phyloP scores from a whole-genome alignment of 1,284 basidiomycete species.

The Austroboletus olivaceoglutinosus region DNA sequence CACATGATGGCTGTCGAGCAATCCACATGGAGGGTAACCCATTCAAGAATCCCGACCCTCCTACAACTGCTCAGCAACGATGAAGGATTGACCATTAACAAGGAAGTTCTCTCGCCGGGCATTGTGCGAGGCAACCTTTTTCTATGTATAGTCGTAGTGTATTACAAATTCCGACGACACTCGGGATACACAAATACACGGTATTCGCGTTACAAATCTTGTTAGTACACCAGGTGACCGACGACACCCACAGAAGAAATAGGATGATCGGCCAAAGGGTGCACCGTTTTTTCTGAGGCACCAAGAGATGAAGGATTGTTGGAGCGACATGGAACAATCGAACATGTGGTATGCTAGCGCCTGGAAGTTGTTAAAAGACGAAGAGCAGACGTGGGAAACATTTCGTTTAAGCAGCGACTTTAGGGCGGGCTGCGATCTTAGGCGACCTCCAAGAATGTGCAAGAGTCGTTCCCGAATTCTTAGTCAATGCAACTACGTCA shows the following conservation, averaged over 20 bases:
- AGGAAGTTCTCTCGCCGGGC: no score
- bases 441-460: not conserved
- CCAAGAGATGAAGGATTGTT: conserved; percentile 51
- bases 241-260: conserved; percentile 41
- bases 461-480: conserved; percentile 5
- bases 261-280: conserved; percentile 64
- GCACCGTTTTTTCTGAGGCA: conserved; percentile 57
- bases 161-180: no score
- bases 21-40: no score
- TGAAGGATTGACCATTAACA: no score
- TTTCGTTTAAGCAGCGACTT: conserved; percentile 18
- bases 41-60: no score
- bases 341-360: conserved; percentile 57
- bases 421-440: conserved; percentile 51
- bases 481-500: conserved; percentile 5
- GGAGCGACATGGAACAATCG: conserved; percentile 36
- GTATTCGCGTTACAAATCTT: conserved; percentile 20
- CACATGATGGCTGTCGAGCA: no score
- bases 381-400: conserved; percentile 5
- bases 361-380: conserved; percentile 68
- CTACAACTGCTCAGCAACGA: no score
- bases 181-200: not conserved
- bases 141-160: no score
- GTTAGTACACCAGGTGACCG: conserved; percentile 68
- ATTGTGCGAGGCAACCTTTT: no score